These are phyloP conservation scores for Saccharomycopsis hybrid DNA, from an alignment of 1,139 yeast species.

Conservation along the genomic window DNA sequence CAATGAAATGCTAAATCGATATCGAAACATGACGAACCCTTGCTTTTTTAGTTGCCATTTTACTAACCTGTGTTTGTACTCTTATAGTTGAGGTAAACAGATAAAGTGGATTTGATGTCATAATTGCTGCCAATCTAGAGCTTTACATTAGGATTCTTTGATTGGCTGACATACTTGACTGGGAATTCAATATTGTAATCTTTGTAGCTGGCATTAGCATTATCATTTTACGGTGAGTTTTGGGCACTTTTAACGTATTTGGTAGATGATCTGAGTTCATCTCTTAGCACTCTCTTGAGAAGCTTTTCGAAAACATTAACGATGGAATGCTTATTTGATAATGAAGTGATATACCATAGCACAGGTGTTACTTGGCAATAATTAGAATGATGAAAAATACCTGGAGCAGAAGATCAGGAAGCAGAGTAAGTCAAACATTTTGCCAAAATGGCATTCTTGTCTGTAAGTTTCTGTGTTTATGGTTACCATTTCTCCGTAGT, in stretches of 20 bases:
- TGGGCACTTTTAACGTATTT: background rate
- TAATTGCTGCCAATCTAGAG: conserved; percentile 25
- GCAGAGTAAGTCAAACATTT: no score
- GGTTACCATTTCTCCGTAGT: no score
- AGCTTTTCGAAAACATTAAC: background rate
- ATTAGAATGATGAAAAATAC: no score
- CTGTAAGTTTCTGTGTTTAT: no score
- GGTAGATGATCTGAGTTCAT: conserved; percentile 6
- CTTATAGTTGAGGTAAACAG: conserved; percentile 35
- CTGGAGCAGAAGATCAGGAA: no score
- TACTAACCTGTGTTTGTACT: conserved; percentile 21
- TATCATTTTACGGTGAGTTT: conserved; percentile 4
- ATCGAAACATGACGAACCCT: conserved; percentile 6
- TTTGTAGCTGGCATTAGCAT: conserved; percentile 10
- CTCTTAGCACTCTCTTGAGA: conserved; percentile 11
- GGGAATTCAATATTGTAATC: conserved; percentile 15
- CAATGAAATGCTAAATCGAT: conserved; percentile 44
- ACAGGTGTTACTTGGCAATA: no score
- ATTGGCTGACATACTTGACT: conserved; percentile 3
- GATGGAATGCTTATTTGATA: background rate
- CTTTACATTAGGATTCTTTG: background rate
- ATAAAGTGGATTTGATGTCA: conserved; percentile 45
- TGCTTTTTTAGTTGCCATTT: conserved; percentile 9
- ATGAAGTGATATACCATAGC: no score
- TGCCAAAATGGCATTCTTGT: no score